A percentile compares a stretch with the other conserved stretches of the same genome.
Evolutionary conservation across 352 stramenopile genomes (phyloP).

Genomic region (Globisporangium radiosum): DNA sequence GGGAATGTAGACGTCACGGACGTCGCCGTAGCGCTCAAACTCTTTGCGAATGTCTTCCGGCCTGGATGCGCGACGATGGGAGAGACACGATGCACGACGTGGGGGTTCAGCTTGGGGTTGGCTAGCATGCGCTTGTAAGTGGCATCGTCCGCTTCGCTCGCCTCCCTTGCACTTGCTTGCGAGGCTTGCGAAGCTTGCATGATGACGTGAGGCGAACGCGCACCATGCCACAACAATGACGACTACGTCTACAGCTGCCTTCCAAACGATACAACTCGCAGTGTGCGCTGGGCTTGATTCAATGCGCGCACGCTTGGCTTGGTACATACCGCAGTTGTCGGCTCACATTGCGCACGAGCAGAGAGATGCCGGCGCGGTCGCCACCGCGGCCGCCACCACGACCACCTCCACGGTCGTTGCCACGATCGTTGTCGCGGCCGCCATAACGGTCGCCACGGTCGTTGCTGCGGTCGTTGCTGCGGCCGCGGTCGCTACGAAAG

Average conservation of each 20-base stretch:
- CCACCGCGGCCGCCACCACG: conserved; percentile 15
- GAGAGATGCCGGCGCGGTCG: conserved; percentile 80
- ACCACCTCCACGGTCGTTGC: conserved; percentile 1
- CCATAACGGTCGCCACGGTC: conserved; percentile 1
- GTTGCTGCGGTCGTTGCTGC: neutral
- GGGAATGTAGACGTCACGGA: conserved; percentile 95
- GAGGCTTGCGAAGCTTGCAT: too few species aligned
- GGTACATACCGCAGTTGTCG: conserved; percentile 66
- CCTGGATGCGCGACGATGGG: conserved; percentile 20
- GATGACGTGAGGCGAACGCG: neutral
- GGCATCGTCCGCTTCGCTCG: too few species aligned
- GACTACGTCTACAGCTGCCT: neutral
- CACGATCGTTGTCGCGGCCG: neutral
- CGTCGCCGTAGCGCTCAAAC: conserved; percentile 91
- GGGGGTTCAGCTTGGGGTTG: conserved; percentile 1
- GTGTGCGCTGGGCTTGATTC: neutral
- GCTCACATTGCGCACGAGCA: conserved; percentile 93
- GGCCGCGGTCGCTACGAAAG: conserved; percentile 3
- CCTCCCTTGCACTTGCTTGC: too few species aligned
- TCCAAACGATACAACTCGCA: too few species aligned
- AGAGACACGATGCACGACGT: neutral
- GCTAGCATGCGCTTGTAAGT: too few species aligned
- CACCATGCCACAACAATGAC: neutral
- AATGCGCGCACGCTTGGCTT: neutral
- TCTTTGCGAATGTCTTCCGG: conserved; percentile 88